Base-by-base conservation (phyloP, 2,329 filamentous ascomycete species). In the Fusarium mundagurra region DNA sequence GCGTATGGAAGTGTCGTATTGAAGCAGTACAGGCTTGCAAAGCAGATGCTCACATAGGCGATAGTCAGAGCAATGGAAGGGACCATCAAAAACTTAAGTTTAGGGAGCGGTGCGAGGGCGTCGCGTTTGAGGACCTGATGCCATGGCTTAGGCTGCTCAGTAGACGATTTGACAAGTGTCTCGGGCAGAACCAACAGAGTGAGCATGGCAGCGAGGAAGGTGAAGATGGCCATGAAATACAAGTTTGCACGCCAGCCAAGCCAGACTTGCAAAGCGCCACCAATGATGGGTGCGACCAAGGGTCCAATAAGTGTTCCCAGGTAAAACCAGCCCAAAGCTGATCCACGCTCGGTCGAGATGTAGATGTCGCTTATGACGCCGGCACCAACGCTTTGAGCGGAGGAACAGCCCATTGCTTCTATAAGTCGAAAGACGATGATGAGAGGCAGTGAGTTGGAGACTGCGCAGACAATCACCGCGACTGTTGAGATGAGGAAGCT, bases 281-380 rank as follows among this genome's bases (percentile, higher is more conserved):
- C 51, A 29, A 55, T 55, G 24, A 55, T 63, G 18, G 65, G 61
- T 6, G 62, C 62, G 8, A 68, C 50, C 31, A 68, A 17, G 13
- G 65, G 65, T 1, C 65, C 61, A 24, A 68, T 59, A 8, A 68
- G 62, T 13, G 62, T 68, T 20, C 65, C 65, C 11, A 68, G 27
- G 34, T 68, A 68, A 20, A 68, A 68, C 65, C 65, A 68, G 18
- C 65, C 65, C 3, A 68, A 24, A 5, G 62, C 65, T 3, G 62
- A 60, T 29, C 65, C 65, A 29, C 65, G 62, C 33, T 67, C 65
- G 8, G 65, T 67, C 36, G 62, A 53, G 44, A 53, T 53, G 20
- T 66, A 67, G 39, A 67, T 53, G 18, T 67, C 65, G 12, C 65
- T 53, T n/a, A 67, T 67, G 36, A 67, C 62, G 1, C 65, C 65